Conservation (phyloP, 2,329 filamentous ascomycete genomes). For the Thielaviopsis punctulata region DNA sequence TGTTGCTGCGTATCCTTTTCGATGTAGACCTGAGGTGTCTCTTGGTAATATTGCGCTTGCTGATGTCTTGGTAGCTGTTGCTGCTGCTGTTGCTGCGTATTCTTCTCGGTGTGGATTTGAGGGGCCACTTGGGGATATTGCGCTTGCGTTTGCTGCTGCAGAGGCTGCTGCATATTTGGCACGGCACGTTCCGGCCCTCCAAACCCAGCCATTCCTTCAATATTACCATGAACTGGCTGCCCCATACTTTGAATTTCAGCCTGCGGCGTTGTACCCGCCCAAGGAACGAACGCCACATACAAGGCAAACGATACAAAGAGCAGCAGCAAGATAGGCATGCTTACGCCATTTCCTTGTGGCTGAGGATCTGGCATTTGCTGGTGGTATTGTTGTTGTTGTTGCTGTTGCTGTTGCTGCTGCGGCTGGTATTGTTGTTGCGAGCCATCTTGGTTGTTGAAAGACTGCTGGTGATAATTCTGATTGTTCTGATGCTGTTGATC, state of each 20-base stretch:
- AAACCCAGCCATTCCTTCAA: neutral
- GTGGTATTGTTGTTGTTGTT: conserved; percentile 1
- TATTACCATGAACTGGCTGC: neutral
- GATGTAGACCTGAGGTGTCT: neutral
- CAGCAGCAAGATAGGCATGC: conserved; percentile 10
- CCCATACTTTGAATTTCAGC: conserved; percentile 1
- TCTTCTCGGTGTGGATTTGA: neutral
- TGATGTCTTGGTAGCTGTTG: neutral
- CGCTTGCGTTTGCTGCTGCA: neutral
- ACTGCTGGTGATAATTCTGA: conserved; percentile 1
- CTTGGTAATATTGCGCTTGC: too few relatives aligned
- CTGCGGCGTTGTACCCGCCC: conserved; percentile 7
- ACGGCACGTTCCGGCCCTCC: neutral
- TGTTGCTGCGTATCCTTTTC: neutral
- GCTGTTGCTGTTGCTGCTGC: neutral
- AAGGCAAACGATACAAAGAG: conserved; percentile 11
- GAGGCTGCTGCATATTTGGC: conserved; percentile 1
- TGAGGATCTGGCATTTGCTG: conserved; percentile 9
- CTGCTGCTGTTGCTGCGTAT: neutral
- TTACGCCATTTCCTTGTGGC: conserved; percentile 6
- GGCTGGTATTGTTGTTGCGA: neutral
- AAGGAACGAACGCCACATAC: conserved; percentile 12
- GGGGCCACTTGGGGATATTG: neutral
- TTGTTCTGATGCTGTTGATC: neutral
- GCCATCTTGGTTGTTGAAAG: neutral